Conservation (phyloP, 768 basidiomycete genomes). For the Boletus subcaerulescens region DNA sequence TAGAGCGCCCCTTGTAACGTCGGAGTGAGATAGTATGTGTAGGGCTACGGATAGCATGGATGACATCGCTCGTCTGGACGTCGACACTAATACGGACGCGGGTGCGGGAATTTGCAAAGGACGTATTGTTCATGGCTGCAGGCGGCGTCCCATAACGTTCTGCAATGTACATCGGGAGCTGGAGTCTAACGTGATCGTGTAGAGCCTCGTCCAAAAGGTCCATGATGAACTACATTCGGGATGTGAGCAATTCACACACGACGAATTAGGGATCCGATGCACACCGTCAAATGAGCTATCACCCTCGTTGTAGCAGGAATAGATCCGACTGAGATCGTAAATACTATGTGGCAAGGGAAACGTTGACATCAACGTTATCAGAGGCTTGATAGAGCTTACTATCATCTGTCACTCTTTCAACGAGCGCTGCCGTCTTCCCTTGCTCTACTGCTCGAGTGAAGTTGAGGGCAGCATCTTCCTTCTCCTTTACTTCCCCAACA, state of each 20-base stretch:
- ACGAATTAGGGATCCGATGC: conserved; percentile 4
- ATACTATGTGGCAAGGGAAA: conserved; percentile 35
- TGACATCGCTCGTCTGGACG: conserved; percentile 48
- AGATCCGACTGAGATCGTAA: conserved; percentile 56
- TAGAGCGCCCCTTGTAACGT: conserved; percentile 35
- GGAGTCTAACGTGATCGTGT: conserved; percentile 48
- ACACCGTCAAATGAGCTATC: conserved; percentile 41
- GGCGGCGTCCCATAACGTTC: conserved; percentile 51
- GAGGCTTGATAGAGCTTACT: conserved; percentile 33
- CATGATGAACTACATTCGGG: conserved; percentile 44
- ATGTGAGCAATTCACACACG: background rate
- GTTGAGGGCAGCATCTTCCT: conserved; percentile 37
- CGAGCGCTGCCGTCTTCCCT: conserved; percentile 43
- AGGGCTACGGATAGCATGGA: conserved; percentile 41
- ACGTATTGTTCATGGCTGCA: conserved; percentile 32
- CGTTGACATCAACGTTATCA: background rate
- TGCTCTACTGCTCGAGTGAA: conserved; percentile 40
- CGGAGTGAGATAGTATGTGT: conserved; percentile 39
- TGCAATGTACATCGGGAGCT: conserved; percentile 49
- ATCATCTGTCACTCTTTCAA: conserved; percentile 51
- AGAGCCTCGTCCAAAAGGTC: conserved; percentile 50
- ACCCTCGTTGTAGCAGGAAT: conserved; percentile 44
- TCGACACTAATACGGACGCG: conserved; percentile 41
- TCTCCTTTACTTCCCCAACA: conserved; percentile 48
- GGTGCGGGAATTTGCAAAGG: conserved; percentile 30